Percentiles rank a stretch among this genome's conserved stretches.
Conservation (phyloP, 2,329 filamentous ascomycete species). For the Calonectria naviculata region DNA sequence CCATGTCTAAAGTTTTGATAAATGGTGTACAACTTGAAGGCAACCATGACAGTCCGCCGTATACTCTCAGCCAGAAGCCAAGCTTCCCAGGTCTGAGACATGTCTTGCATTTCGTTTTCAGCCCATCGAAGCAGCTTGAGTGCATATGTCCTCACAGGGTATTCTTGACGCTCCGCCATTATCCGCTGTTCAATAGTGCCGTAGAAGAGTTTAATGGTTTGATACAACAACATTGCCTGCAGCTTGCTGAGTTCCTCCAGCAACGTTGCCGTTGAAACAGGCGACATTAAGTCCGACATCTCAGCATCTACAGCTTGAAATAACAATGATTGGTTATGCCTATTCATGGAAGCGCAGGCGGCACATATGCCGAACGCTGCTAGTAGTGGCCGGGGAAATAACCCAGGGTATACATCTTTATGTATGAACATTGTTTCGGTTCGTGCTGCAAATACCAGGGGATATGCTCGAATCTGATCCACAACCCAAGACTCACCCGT, state of each 20-base stretch:
- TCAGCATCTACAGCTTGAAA: conserved; percentile 32
- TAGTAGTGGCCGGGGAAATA: conserved; percentile 12
- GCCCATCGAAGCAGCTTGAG: conserved; percentile 11
- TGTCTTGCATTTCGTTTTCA: conserved; percentile 1
- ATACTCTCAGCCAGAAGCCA: conserved; percentile 25
- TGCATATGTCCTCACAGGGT: conserved; percentile 10
- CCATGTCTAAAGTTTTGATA: background rate
- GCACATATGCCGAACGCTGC: conserved; percentile 21
- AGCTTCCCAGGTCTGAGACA: conserved; percentile 9
- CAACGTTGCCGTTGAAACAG: conserved; percentile 4
- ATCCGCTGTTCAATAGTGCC: conserved; percentile 35
- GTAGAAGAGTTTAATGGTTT: conserved; percentile 38
- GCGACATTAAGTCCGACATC: conserved; percentile 27
- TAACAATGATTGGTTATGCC: conserved; percentile 4
- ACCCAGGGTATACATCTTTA: background rate
- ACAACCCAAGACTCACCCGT: background rate
- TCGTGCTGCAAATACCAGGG: conserved; percentile 7
- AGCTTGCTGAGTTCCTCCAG: conserved; percentile 32
- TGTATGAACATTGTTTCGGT: conserved; percentile 23
- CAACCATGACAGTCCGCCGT: conserved; percentile 22
- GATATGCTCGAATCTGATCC: conserved; percentile 10
- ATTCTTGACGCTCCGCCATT: conserved; percentile 30
- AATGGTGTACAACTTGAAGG: conserved; percentile 22
- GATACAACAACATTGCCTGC: conserved; percentile 37
- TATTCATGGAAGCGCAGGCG: conserved; percentile 6